Conservation (phyloP, 129 eudicot species). For the Helianthus tuberosus region DNA sequence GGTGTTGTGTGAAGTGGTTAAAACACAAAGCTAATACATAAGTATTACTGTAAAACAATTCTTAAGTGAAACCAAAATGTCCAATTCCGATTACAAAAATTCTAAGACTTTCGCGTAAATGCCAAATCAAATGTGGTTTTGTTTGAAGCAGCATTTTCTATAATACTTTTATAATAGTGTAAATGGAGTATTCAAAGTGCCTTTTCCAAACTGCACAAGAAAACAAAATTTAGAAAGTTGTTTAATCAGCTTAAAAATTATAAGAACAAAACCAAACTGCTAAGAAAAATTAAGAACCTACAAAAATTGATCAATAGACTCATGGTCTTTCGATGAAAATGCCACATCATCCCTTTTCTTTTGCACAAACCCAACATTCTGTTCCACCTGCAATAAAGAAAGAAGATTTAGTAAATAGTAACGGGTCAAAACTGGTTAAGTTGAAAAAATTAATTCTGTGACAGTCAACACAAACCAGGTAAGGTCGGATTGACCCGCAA, state of each 20-base stretch:
- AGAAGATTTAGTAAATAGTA: neutral
- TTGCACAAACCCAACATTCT: slow-evolving; percentile 83
- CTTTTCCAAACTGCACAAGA: slow-evolving; percentile 73
- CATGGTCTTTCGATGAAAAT: slow-evolving; percentile 83
- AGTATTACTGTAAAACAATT: no score
- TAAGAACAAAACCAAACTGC: neutral
- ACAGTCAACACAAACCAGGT: neutral
- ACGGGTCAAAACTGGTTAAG: no score
- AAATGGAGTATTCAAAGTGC: slow-evolving; percentile 55
- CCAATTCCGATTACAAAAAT: no score
- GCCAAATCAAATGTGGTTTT: no score
- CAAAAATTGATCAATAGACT: slow-evolving; percentile 73
- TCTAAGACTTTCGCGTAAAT: no score
- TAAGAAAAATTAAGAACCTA: slow-evolving; percentile 49
- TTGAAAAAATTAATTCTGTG: neutral
- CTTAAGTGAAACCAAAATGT: no score
- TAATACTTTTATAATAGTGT: slow-evolving; percentile 79
- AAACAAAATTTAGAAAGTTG: slow-evolving; percentile 13
- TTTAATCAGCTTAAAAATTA: slow-evolving; percentile 1
- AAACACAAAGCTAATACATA: no score
- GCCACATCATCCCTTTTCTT: slow-evolving; percentile 93
- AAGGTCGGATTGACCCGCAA: neutral
- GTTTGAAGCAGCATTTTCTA: slow-evolving; percentile 75
- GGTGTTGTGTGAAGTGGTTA: no score
- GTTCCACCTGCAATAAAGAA: slow-evolving; percentile 64